phyloP scores from a whole-genome alignment of 1,284 basidiomycete species.

The Austroboletus novae-zelandiae region DNA sequence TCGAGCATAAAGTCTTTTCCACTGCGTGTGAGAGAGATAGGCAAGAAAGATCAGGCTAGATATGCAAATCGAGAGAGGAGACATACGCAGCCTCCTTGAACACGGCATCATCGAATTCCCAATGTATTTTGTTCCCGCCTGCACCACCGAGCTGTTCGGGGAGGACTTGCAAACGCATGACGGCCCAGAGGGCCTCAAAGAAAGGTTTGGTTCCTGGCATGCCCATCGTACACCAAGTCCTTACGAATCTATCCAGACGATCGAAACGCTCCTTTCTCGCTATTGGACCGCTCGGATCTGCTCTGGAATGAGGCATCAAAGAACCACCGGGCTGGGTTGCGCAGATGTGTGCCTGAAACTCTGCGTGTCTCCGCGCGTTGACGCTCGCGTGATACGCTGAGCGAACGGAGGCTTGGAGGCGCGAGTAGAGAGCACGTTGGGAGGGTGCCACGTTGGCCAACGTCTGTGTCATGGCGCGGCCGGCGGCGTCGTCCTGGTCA shows the following conservation, averaged over 20 bases:
- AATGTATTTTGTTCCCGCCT: slow-evolving; percentile 61
- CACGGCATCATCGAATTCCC: slow-evolving; percentile 82
- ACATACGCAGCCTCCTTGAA: slow-evolving; percentile 82
- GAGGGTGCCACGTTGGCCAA: slow-evolving; percentile 71
- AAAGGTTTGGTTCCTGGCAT: slow-evolving; percentile 81
- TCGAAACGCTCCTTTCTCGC: slow-evolving; percentile 76
- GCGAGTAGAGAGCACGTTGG: slow-evolving; percentile 73
- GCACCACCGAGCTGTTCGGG: slow-evolving; percentile 73
- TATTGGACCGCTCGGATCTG: slow-evolving; percentile 52
- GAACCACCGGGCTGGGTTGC: slow-evolving; percentile 73
- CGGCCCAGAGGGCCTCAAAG: slow-evolving; percentile 73
- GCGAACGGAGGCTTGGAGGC: slow-evolving; percentile 73
- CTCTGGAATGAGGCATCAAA: slow-evolving; percentile 64
- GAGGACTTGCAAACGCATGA: slow-evolving; percentile 70
- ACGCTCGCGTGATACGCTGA: slow-evolving; percentile 73
- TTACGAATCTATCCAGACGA: slow-evolving; percentile 65
- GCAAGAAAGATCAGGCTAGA: slow-evolving; percentile 11
- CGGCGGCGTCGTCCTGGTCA: slow-evolving; percentile 70
- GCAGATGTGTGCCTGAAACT: slow-evolving; percentile 72
- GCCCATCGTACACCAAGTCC: slow-evolving; percentile 74
- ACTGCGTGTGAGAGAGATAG: slow-evolving; percentile 39
- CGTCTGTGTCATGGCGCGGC: slow-evolving; percentile 73
- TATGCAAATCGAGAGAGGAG: slow-evolving; percentile 5
- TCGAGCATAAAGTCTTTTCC: slow-evolving; percentile 84
- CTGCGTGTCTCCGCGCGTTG: slow-evolving; percentile 64